Percentiles rank a stretch among this genome's conserved stretches.
Evolutionary conservation across 1,284 basidiomycete genomes (phyloP).

Genomic region (Rugosomyces carneus): DNA sequence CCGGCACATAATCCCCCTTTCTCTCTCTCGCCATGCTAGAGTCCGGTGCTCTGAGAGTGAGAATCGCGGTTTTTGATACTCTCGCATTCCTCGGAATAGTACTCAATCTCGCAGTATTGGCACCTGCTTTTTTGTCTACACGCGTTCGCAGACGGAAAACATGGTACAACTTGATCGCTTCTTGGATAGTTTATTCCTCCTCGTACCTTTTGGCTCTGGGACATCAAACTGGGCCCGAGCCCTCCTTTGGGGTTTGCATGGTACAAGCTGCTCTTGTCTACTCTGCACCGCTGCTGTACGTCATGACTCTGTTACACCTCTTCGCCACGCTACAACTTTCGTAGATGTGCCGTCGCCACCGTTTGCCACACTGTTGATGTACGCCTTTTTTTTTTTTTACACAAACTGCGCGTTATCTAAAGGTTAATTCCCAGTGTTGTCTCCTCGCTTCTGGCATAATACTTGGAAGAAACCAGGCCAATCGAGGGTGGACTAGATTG

Average conservation of each 20-base stretch:
- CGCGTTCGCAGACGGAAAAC: conserved; percentile 15
- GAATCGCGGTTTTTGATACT: conserved; percentile 8
- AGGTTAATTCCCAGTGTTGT: neutral
- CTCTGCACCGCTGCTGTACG: conserved; percentile 18
- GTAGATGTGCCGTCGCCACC: conserved; percentile 2
- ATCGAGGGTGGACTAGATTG: neutral
- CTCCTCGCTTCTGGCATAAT: neutral
- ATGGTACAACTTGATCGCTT: conserved; percentile 21
- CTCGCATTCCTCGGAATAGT: conserved; percentile 8
- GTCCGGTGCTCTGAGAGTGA: neutral
- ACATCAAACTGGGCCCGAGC: conserved; percentile 19
- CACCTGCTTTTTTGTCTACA: conserved; percentile 8
- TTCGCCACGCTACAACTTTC: neutral
- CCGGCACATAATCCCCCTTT: no score
- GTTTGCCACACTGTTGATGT: conserved; percentile 7
- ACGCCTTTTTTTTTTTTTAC: neutral
- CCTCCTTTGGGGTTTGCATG: conserved; percentile 18
- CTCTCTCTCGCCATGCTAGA: neutral
- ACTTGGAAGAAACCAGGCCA: neutral
- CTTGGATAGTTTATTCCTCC: conserved; percentile 21
- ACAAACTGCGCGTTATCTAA: neutral
- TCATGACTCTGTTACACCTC: neutral
- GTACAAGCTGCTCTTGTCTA: conserved; percentile 23
- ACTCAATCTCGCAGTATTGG: conserved; percentile 8
- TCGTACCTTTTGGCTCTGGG: conserved; percentile 21